phyloP scores from a whole-genome alignment of 768 basidiomycete species.

The Guyanaporus albipodus region DNA sequence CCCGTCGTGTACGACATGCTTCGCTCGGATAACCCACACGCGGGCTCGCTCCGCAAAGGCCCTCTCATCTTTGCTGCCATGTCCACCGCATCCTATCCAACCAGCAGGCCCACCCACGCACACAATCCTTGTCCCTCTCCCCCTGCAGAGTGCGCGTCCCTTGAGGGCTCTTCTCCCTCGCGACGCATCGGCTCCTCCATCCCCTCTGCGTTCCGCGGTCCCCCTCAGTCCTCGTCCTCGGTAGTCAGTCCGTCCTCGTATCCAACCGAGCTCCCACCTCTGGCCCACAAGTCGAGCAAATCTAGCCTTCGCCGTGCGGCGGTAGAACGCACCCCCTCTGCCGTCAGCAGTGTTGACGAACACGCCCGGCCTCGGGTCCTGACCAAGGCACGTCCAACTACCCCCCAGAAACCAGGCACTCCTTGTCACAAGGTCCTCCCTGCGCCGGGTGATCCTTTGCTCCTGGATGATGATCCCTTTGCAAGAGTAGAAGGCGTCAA shows the following conservation, averaged over 20 bases:
- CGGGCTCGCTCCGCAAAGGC: conserved; percentile 37
- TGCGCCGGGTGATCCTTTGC: conserved; percentile 18
- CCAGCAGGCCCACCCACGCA: not conserved
- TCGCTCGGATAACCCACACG: conserved; percentile 16
- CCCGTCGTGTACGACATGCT: conserved; percentile 23
- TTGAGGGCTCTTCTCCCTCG: conserved; percentile 1
- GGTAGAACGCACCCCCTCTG: conserved; percentile 12
- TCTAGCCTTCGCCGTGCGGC: conserved; percentile 2
- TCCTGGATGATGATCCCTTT: conserved; percentile 42
- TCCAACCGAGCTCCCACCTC: conserved; percentile 14
- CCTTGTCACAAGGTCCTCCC: conserved; percentile 8
- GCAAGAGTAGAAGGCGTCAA: conserved; percentile 52
- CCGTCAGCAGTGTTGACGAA: conserved; percentile 12
- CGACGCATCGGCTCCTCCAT: conserved; percentile 1
- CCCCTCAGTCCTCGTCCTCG: conserved; percentile 1
- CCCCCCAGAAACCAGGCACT: conserved; percentile 26
- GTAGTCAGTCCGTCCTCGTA: not conserved
- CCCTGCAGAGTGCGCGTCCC: conserved; percentile 18
- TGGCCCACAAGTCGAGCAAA: conserved; percentile 16
- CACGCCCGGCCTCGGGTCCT: conserved; percentile 21
- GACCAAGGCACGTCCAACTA: conserved; percentile 33
- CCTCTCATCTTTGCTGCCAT: conserved; percentile 65
- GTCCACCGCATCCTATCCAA: conserved; percentile 30
- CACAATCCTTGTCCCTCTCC: conserved; percentile 27
- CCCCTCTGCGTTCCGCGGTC: not conserved